Evolutionary conservation across 352 stramenopile species (phyloP).

Genomic region (Globisporangium barbulae): DNA sequence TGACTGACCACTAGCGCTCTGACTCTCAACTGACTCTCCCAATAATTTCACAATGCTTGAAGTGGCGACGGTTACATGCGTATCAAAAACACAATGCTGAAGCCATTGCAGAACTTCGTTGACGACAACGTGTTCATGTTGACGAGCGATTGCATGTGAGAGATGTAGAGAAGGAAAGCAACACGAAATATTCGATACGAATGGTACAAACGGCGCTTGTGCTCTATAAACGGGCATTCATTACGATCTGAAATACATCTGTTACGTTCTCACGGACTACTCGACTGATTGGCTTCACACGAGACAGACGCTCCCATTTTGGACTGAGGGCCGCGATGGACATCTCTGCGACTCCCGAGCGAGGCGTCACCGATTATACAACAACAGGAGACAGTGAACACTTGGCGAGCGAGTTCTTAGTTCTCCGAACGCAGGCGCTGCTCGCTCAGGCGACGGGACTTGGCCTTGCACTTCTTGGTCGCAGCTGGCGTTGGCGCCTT

Average conservation of each 20-base stretch:
- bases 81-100: too few relatives aligned
- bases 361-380: constrained; percentile 2
- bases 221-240: constrained; percentile 3
- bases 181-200: too few relatives aligned
- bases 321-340: background rate
- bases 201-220: background rate
- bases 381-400: background rate
- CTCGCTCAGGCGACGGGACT: constrained; percentile 10
- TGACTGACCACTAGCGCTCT: too few relatives aligned
- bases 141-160: too few relatives aligned
- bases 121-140: too few relatives aligned
- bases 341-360: background rate
- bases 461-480: constrained; percentile 14
- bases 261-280: background rate
- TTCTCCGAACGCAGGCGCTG: constrained; percentile 4
- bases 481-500: constrained; percentile 3
- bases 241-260: background rate
- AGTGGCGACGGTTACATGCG: too few relatives aligned
- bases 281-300: background rate
- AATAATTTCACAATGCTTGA: too few relatives aligned
- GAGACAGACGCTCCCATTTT: background rate
- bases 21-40: too few relatives aligned
- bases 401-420: background rate
- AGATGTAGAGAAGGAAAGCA: too few relatives aligned
- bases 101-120: too few relatives aligned